phyloP scores from a whole-genome alignment of 1,284 basidiomycete genomes.

The Trametes sp. region DNA sequence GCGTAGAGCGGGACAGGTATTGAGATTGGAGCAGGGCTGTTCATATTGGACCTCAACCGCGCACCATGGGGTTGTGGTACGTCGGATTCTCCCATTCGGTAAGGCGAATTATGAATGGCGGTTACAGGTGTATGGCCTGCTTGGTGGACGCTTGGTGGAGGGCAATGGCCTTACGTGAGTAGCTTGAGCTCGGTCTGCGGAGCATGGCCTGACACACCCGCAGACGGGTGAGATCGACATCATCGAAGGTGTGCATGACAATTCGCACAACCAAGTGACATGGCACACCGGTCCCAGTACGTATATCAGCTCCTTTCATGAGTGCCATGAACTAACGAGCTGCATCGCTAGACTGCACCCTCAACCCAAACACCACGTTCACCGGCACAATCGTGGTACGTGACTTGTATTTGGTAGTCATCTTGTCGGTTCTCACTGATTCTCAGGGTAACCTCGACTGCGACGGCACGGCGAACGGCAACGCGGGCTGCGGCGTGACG shows the following conservation, averaged over 20 bases:
- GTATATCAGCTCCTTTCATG: constrained; percentile 17
- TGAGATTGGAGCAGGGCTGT: constrained; percentile 45
- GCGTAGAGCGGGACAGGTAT: neutral
- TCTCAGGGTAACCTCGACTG: constrained; percentile 59
- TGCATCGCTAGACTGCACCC: constrained; percentile 49
- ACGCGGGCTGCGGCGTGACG: constrained; percentile 73
- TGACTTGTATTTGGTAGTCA: no score
- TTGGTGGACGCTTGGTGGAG: constrained; percentile 65
- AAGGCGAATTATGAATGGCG: neutral
- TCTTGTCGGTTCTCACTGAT: no score
- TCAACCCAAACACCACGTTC: constrained; percentile 56
- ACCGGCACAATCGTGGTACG: constrained; percentile 65
- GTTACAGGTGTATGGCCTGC: constrained; percentile 69
- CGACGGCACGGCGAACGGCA: constrained; percentile 57
- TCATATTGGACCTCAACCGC: constrained; percentile 71
- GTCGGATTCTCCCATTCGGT: constrained; percentile 26
- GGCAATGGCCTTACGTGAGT: constrained; percentile 61
- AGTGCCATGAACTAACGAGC: constrained; percentile 1
- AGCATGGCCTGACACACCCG: constrained; percentile 17
- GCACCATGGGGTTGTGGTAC: constrained; percentile 79
- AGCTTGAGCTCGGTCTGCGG: no score
- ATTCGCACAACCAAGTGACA: constrained; percentile 78
- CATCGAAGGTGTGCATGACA: constrained; percentile 80
- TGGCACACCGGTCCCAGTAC: constrained; percentile 71
- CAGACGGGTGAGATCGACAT: constrained; percentile 84